These are phyloP conservation scores for Mucor piriformis DNA, from an alignment of 371 early-diverging fungal genomes.

Conservation along the genomic window DNA sequence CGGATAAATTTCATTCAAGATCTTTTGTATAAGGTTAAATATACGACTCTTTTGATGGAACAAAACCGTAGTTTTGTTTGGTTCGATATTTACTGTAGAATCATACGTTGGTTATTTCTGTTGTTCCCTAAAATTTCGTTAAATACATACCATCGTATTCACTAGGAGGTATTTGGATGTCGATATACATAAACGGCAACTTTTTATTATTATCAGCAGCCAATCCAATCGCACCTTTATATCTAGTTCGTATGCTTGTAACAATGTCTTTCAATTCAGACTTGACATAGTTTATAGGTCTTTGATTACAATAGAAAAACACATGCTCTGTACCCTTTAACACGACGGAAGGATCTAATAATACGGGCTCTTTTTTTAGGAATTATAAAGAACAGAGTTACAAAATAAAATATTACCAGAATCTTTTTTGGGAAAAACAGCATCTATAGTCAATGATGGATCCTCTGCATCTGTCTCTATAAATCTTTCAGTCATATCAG, in stretches of 20 bases:
- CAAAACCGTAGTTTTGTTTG: conserved; percentile 38
- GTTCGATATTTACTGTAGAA: conserved; percentile 47
- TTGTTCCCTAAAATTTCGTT: neutral
- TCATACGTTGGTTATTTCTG: neutral
- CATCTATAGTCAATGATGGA: conserved; percentile 19
- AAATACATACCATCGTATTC: conserved; percentile 38
- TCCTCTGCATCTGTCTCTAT: conserved; percentile 13
- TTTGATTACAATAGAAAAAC: conserved; percentile 43
- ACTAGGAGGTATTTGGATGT: conserved; percentile 32
- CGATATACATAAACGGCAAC: conserved; percentile 41
- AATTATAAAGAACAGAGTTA: neutral
- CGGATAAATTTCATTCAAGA: conserved; percentile 24
- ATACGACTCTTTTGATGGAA: conserved; percentile 38
- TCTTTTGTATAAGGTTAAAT: conserved; percentile 17
- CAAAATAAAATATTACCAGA: conserved; percentile 28
- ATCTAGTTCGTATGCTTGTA: conserved; percentile 22
- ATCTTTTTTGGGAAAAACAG: conserved; percentile 30
- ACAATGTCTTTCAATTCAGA: conserved; percentile 44
- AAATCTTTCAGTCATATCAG: conserved; percentile 24
- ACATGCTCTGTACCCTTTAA: conserved; percentile 38
- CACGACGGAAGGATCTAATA: conserved; percentile 30
- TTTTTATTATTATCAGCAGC: conserved; percentile 19
- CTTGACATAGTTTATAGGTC: conserved; percentile 40
- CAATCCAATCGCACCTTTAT: conserved; percentile 19
- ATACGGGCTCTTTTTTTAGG: neutral